A percentile compares a stretch with the other conserved stretches of the same genome.
phyloP scores from a whole-genome alignment of 1,139 yeast species.

The Hyphopichia pseudoburtonii region DNA sequence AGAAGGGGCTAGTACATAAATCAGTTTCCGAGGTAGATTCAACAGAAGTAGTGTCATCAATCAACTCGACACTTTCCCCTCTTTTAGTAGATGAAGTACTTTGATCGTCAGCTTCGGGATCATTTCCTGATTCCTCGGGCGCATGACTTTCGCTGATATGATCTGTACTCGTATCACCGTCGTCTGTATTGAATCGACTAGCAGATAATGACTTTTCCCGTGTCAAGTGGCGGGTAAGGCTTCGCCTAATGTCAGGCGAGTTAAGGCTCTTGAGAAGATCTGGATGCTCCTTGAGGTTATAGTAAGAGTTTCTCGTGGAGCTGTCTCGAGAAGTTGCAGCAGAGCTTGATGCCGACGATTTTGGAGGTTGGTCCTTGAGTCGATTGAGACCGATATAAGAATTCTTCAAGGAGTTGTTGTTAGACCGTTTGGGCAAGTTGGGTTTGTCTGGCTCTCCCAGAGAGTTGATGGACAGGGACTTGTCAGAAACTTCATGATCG shows the following conservation, averaged over 20 bases:
- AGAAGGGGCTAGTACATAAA: too few relatives aligned
- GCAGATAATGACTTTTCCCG: slow-evolving; percentile 3
- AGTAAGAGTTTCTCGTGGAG: slow-evolving; percentile 18
- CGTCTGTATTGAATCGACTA: too few relatives aligned
- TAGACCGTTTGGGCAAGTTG: slow-evolving; percentile 36
- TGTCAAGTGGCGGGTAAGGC: slow-evolving; percentile 8
- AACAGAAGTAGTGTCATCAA: too few relatives aligned
- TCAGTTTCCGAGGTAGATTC: too few relatives aligned
- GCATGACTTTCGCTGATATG: too few relatives aligned
- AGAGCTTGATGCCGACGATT: slow-evolving; percentile 1
- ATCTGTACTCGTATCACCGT: too few relatives aligned
- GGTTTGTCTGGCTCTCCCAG: slow-evolving; percentile 21
- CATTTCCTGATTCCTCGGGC: too few relatives aligned
- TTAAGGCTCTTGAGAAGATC: slow-evolving; percentile 13
- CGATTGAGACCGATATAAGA: slow-evolving; percentile 43
- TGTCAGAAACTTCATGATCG: slow-evolving; percentile 3
- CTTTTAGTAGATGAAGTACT: too few relatives aligned
- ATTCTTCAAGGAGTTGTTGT: slow-evolving; percentile 28
- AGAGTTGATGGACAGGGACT: slow-evolving; percentile 4
- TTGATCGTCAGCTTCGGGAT: too few relatives aligned
- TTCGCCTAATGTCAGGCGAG: slow-evolving; percentile 19
- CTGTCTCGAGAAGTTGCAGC: slow-evolving; percentile 6
- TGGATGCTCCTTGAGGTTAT: slow-evolving; percentile 12
- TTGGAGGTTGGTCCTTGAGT: slow-evolving; percentile 25
- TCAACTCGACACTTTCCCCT: too few relatives aligned